Evolutionary conservation across 129 eudicot species (phyloP).

Genomic region (Flaveria bidentis): DNA sequence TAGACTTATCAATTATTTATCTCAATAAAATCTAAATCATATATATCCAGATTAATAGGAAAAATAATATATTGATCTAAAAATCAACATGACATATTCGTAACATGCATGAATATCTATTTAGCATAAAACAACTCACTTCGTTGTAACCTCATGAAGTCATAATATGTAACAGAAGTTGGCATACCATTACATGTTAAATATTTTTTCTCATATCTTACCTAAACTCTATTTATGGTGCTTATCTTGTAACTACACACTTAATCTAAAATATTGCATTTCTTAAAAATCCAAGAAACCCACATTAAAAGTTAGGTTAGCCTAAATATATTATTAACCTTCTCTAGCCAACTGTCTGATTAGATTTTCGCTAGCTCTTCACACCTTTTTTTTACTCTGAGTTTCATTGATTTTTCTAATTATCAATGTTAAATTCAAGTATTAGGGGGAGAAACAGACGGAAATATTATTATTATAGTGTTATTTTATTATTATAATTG

Average conservation of each 20-base stretch:
- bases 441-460: background rate
- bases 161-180: too few relatives aligned
- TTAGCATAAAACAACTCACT: too few relatives aligned
- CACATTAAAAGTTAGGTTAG: background rate
- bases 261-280: background rate
- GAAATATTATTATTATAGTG: too few relatives aligned
- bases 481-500: background rate
- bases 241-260: constrained; percentile 8
- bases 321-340: background rate
- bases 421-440: background rate
- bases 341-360: background rate
- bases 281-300: background rate
- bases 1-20: background rate
- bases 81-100: too few relatives aligned
- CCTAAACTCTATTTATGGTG: background rate
- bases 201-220: background rate
- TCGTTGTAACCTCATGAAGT: too few relatives aligned
- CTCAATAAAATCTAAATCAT: background rate
- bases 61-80: too few relatives aligned
- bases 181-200: too few relatives aligned
- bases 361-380: background rate
- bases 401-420: background rate
- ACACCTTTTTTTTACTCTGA: background rate
- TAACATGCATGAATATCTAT: too few relatives aligned
- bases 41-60: too few relatives aligned